These are phyloP conservation scores for Lupinus albus DNA, from an alignment of 306 rosid species.

Conservation along the genomic window DNA sequence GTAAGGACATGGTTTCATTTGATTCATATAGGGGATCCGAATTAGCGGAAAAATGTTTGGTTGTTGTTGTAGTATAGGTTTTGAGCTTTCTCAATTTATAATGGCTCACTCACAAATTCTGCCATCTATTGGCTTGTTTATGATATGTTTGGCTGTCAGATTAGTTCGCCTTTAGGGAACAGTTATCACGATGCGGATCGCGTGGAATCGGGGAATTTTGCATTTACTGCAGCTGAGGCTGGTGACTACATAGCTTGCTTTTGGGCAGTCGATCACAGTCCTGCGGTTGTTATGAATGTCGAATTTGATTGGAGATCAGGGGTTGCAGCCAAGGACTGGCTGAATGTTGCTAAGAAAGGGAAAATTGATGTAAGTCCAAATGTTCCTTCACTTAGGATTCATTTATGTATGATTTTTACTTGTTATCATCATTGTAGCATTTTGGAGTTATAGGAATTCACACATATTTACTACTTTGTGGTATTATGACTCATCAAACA, in stretches of 20 bases:
- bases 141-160: constrained; percentile 53
- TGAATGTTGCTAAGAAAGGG: constrained; percentile 74
- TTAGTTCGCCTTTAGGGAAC: constrained; percentile 72
- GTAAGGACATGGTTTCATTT: no score
- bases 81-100: background rate
- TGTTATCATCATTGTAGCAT: constrained; percentile 4
- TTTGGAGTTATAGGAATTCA: constrained; percentile 8
- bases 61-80: no score
- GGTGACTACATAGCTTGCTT: constrained; percentile 84
- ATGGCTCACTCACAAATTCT: constrained; percentile 4
- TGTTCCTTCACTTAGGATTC: constrained; percentile 19
- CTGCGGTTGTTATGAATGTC: constrained; percentile 37
- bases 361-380: constrained; percentile 62
- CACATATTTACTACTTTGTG: background rate
- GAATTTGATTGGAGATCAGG: constrained; percentile 87
- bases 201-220: constrained; percentile 69
- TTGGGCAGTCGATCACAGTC: constrained; percentile 51
- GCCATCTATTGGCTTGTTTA: constrained; percentile 23
- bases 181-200: constrained; percentile 53
- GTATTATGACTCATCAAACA: constrained; percentile 2
- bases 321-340: constrained; percentile 74
- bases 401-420: background rate
- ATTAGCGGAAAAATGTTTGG: no score
- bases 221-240: constrained; percentile 69
- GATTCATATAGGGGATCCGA: no score